Evolutionary conservation across 768 basidiomycete species (phyloP).

Genomic region (Amanita rubescens): DNA sequence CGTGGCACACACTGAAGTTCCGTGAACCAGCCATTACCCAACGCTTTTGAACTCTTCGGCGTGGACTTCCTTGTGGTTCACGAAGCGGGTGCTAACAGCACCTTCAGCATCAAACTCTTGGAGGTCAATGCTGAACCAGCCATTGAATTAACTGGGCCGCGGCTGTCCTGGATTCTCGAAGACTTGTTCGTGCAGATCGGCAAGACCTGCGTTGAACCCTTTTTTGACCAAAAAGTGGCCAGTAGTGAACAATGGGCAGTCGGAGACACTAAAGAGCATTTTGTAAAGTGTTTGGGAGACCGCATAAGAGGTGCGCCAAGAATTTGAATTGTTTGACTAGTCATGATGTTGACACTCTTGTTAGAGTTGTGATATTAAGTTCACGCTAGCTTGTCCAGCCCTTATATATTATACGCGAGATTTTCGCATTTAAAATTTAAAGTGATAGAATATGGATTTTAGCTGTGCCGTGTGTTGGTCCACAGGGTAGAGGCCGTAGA

Average conservation of each 20-base stretch:
- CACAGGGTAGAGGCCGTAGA: no score
- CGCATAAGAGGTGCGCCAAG: slow-evolving; percentile 25
- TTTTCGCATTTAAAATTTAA: no score
- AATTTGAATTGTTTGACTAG: neutral
- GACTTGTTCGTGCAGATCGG: slow-evolving; percentile 73
- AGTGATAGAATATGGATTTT: no score
- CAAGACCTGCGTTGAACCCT: slow-evolving; percentile 63
- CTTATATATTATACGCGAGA: no score
- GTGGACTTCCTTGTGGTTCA: slow-evolving; percentile 82
- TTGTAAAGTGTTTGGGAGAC: slow-evolving; percentile 65
- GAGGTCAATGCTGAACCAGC: slow-evolving; percentile 97
- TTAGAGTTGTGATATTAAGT: neutral
- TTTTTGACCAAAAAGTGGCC: slow-evolving; percentile 27
- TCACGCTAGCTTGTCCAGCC: neutral
- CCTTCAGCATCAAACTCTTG: slow-evolving; percentile 63
- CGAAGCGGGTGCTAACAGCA: slow-evolving; percentile 9
- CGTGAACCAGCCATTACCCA: slow-evolving; percentile 60
- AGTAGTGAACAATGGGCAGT: slow-evolving; percentile 32
- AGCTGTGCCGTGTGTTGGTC: no score
- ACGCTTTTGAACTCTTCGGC: slow-evolving; percentile 93
- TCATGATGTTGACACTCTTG: neutral
- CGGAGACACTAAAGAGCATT: slow-evolving; percentile 43
- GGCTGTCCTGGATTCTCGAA: slow-evolving; percentile 73
- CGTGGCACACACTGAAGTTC: slow-evolving; percentile 1
- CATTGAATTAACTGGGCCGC: slow-evolving; percentile 84